These are phyloP conservation scores for Fennellomyces sp. DNA, from an alignment of 371 early-diverging fungal genomes.

Conservation along the genomic window DNA sequence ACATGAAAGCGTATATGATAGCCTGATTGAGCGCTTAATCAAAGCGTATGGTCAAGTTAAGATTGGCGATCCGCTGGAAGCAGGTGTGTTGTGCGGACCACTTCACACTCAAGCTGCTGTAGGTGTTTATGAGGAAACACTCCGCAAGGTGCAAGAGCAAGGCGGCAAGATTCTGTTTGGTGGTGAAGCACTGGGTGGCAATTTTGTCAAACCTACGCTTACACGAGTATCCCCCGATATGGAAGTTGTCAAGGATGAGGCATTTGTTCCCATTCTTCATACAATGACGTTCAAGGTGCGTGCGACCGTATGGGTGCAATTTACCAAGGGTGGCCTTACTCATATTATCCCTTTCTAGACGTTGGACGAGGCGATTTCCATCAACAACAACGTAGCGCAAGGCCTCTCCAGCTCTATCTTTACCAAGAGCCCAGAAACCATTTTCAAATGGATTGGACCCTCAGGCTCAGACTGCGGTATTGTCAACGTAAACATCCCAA, in stretches of 20 bases:
- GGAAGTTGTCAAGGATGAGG: constrained; percentile 88
- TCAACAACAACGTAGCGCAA: constrained; percentile 92
- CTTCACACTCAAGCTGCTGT: constrained; percentile 91
- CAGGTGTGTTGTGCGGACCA: constrained; percentile 91
- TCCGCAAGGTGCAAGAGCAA: constrained; percentile 77
- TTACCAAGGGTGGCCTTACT: too few species aligned
- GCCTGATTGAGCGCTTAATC: constrained; percentile 74
- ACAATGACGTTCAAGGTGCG: constrained; percentile 81
- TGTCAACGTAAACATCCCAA: constrained; percentile 97
- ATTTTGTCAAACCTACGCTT: constrained; percentile 97
- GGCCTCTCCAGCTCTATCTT: constrained; percentile 92
- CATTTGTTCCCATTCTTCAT: constrained; percentile 95
- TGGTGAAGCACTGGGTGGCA: constrained; percentile 83
- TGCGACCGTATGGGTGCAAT: too few species aligned
- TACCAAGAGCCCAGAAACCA: constrained; percentile 78
- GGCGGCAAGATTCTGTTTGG: constrained; percentile 91
- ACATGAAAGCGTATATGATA: constrained; percentile 91
- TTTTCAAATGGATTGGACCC: constrained; percentile 95
- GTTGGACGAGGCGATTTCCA: constrained; percentile 86
- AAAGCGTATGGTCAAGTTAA: constrained; percentile 90
- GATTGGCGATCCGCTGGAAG: constrained; percentile 89
- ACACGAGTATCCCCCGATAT: constrained; percentile 78
- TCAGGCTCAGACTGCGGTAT: constrained; percentile 96
- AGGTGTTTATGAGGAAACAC: constrained; percentile 70
- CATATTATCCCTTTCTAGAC: constrained; percentile 41